These are phyloP conservation scores for Aspergillus bridgeri DNA, from an alignment of 495 filamentous ascomycete species.

Conservation along the genomic window DNA sequence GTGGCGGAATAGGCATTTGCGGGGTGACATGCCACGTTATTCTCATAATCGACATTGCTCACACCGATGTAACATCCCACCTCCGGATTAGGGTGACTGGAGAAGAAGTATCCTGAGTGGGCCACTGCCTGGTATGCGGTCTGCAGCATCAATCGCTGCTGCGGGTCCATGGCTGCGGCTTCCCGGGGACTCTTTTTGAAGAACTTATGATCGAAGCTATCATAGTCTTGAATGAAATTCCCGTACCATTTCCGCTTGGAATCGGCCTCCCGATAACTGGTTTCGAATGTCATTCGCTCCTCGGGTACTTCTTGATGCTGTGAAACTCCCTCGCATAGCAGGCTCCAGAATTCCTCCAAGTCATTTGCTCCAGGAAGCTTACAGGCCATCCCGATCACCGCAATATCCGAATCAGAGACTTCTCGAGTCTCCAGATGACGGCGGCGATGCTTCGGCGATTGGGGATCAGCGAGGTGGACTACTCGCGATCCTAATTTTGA, in stretches of 20 bases:
- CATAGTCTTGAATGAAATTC: conserved; percentile 43
- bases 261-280: conserved; percentile 32
- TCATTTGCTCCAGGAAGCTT: conserved; percentile 47
- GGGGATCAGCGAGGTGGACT: conserved; percentile 18
- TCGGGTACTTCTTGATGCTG: conserved; percentile 39
- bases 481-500: conserved; percentile 22
- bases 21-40: conserved; percentile 34
- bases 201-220: conserved; percentile 52
- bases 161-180: too few species aligned
- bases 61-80: conserved; percentile 37
- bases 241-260: conserved; percentile 39
- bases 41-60: conserved; percentile 31
- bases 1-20: conserved; percentile 39
- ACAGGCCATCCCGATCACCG: conserved; percentile 51
- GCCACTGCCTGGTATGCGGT: conserved; percentile 48
- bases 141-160: too few species aligned
- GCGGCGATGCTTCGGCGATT: conserved; percentile 6
- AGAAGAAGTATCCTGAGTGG: conserved; percentile 38
- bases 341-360: conserved; percentile 42
- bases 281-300: conserved; percentile 32
- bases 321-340: conserved; percentile 38
- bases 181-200: conserved; percentile 49
- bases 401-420: conserved; percentile 37
- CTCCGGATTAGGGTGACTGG: conserved; percentile 6
- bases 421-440: background rate